Conservation (phyloP, 1,284 basidiomycete genomes). For the Melampsora larici-populina region DNA sequence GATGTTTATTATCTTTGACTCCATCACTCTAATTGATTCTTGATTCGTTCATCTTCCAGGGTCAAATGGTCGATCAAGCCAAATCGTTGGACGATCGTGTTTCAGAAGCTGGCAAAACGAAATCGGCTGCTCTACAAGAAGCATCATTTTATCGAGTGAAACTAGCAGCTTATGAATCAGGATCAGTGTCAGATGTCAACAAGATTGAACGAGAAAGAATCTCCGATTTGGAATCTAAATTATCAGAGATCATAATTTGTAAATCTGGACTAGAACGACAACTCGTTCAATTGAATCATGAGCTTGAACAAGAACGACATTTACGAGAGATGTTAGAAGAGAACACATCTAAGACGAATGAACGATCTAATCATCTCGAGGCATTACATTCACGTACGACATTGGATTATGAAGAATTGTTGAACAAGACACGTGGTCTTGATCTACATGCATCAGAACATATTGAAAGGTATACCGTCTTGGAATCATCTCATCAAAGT, state of each 20-base stretch:
- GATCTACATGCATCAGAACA: conserved; percentile 75
- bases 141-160: conserved; percentile 95
- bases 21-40: conserved; percentile 43
- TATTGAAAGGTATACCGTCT: conserved; percentile 68
- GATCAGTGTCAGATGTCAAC: conserved; percentile 60
- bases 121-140: conserved; percentile 80
- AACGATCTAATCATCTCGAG: conserved; percentile 77
- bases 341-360: conserved; percentile 73
- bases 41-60: neutral
- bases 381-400: conserved; percentile 69
- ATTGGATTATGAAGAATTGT: conserved; percentile 70
- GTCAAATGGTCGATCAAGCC: conserved; percentile 68
- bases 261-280: conserved; percentile 70
- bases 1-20: conserved; percentile 42
- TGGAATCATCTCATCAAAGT: conserved; percentile 72
- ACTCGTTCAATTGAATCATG: conserved; percentile 64
- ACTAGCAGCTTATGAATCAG: conserved; percentile 75
- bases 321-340: conserved; percentile 70
- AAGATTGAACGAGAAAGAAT: conserved; percentile 78
- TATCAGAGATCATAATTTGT: conserved; percentile 69
- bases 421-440: conserved; percentile 63
- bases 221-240: conserved; percentile 72
- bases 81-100: conserved; percentile 72
- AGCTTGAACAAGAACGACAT: conserved; percentile 49
- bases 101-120: conserved; percentile 73